These are phyloP conservation scores for Chimonanthus praecox DNA, from an alignment of 164 flowering plant genomes.

Conservation along the genomic window DNA sequence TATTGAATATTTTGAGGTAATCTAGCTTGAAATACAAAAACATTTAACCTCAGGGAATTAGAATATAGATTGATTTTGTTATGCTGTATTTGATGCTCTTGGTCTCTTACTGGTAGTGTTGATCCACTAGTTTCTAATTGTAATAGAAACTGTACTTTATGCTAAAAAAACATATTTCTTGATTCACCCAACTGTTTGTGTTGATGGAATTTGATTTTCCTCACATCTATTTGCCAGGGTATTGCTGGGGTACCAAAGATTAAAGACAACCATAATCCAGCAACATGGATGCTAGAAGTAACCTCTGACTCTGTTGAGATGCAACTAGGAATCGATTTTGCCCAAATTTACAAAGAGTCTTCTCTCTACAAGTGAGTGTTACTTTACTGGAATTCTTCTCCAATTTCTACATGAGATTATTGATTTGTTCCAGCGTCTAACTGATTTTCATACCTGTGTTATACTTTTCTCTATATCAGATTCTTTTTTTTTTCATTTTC, in stretches of 20 bases:
- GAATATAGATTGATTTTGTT: neutral
- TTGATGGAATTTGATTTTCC: neutral
- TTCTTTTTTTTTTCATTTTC: no score
- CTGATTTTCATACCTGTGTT: neutral
- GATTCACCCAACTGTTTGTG: neutral
- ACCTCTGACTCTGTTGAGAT: slow-evolving; percentile 59
- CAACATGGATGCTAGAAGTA: slow-evolving; percentile 85
- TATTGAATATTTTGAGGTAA: slow-evolving; percentile 65
- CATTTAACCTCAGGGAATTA: neutral
- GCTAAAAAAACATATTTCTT: no score
- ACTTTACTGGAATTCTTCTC: neutral
- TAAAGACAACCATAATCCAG: slow-evolving; percentile 58
- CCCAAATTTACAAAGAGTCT: slow-evolving; percentile 43
- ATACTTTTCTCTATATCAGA: no score
- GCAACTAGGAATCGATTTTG: slow-evolving; percentile 57
- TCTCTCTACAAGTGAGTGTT: slow-evolving; percentile 43
- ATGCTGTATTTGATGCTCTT: no score
- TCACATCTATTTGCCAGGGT: slow-evolving; percentile 22
- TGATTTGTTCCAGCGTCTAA: neutral
- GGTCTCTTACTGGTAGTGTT: no score
- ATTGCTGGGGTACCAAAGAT: slow-evolving; percentile 66
- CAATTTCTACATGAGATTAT: neutral
- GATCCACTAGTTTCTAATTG: neutral
- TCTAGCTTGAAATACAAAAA: neutral
- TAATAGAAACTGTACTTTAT: no score